These are phyloP conservation scores for Arctium lappa DNA, from an alignment of 129 eudicot species.

Conservation along the genomic window DNA sequence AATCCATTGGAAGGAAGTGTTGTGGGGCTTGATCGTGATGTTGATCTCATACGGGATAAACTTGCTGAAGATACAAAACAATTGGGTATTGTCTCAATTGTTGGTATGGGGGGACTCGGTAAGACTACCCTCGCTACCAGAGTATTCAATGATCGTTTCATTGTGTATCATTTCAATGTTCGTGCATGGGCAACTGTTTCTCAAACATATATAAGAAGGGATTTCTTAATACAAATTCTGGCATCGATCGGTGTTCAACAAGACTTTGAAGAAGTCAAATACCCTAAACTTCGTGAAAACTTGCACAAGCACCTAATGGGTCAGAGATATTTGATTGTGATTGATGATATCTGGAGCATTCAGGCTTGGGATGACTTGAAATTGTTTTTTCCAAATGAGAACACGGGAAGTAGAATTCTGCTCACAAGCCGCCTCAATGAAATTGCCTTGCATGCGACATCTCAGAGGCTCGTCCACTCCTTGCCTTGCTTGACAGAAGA, in stretches of 20 bases:
- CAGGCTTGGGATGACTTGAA: not conserved
- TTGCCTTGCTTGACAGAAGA: constrained; percentile 8
- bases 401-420: not conserved
- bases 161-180: not conserved
- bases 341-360: not conserved
- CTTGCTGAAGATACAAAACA: not conserved
- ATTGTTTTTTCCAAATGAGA: not conserved
- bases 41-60: not conserved
- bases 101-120: not conserved
- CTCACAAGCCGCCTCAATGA: not conserved
- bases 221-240: not conserved
- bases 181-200: not conserved
- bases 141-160: not conserved
- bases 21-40: not conserved
- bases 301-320: not conserved
- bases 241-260: not conserved
- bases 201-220: not conserved
- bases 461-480: not conserved
- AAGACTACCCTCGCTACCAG: not conserved
- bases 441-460: constrained; percentile 10
- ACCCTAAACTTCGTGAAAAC: not conserved
- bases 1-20: not conserved
- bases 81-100: not conserved
- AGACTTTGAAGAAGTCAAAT: not conserved
- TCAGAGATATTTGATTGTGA: not conserved